A percentile compares a stretch with the other conserved stretches of the same genome.
Evolutionary conservation across 2,329 filamentous ascomycete species (phyloP).

Genomic region (Colletotrichum cereale): DNA sequence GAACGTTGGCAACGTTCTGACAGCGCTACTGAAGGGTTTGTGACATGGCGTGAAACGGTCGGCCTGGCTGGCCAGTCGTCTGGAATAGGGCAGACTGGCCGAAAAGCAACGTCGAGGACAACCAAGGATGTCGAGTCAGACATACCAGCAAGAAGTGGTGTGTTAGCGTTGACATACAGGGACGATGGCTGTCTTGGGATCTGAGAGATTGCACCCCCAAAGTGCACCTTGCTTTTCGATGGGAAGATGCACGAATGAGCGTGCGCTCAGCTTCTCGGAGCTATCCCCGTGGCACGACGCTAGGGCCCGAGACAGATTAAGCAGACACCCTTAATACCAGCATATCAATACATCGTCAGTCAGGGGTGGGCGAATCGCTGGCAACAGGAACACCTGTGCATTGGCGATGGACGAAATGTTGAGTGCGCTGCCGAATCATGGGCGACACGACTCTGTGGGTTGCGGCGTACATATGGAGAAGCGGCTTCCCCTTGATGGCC

Average conservation of each 20-base stretch:
- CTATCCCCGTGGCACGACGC: neutral
- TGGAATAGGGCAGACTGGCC: constrained; percentile 6
- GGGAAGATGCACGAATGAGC: neutral
- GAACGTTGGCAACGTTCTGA: constrained; percentile 27
- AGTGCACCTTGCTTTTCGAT: neutral
- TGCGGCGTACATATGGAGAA: constrained; percentile 15
- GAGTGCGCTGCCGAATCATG: constrained; percentile 19
- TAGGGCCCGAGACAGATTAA: neutral
- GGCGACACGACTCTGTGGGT: neutral
- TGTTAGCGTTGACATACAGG: constrained; percentile 7
- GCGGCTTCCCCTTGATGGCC: constrained; percentile 23
- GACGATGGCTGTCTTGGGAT: neutral
- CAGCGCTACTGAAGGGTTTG: constrained; percentile 23
- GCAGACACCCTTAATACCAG: neutral
- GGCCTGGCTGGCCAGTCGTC: constrained; percentile 20
- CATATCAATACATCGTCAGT: neutral
- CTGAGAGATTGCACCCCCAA: neutral
- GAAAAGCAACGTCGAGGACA: neutral
- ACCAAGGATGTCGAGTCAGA: constrained; percentile 14
- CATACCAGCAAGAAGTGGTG: neutral
- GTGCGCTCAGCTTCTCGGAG: neutral
- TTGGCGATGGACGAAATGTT: constrained; percentile 9
- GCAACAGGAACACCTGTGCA: neutral
- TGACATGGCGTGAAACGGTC: constrained; percentile 18
- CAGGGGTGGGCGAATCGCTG: constrained; percentile 3